These are phyloP conservation scores for Colletotrichum australisinense DNA, from an alignment of 2,329 filamentous ascomycete genomes.

Conservation along the genomic window DNA sequence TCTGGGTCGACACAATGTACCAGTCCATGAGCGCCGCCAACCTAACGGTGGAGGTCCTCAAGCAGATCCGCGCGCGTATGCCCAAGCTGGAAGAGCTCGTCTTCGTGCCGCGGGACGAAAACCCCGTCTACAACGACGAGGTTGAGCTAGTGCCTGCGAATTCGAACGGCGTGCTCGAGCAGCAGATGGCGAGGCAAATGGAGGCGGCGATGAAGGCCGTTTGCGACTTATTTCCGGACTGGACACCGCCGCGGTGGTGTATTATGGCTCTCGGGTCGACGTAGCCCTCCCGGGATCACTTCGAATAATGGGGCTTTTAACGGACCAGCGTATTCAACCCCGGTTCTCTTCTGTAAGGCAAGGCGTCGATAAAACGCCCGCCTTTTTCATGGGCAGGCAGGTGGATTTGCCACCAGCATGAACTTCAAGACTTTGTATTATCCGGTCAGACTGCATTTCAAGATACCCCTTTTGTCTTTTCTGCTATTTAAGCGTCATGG, in stretches of 20 bases:
- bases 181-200: slow-evolving; percentile 51
- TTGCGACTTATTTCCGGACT: slow-evolving; percentile 43
- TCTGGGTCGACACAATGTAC: slow-evolving; percentile 48
- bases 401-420: neutral
- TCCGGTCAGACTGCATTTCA: neutral
- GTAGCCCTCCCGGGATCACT: neutral
- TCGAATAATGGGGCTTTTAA: neutral
- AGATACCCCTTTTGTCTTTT: slow-evolving; percentile 12
- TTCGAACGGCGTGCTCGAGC: slow-evolving; percentile 44
- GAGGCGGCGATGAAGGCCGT: slow-evolving; percentile 46
- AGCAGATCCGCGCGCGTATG: slow-evolving; percentile 51
- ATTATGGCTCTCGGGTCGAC: slow-evolving; percentile 45
- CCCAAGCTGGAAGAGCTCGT: slow-evolving; percentile 54
- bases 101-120: slow-evolving; percentile 55
- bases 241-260: slow-evolving; percentile 50
- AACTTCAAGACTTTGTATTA: neutral
- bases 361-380: neutral
- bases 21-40: slow-evolving; percentile 52
- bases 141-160: slow-evolving; percentile 37
- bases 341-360: neutral
- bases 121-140: slow-evolving; percentile 45
- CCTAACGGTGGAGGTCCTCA: slow-evolving; percentile 53
- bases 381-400: neutral
- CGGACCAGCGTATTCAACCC: neutral
- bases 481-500: neutral